Evolutionary conservation across 1,284 basidiomycete species (phyloP), one percentile per base, ranked within the genome.

Genomic region (Rhodotorula sp.): DNA sequence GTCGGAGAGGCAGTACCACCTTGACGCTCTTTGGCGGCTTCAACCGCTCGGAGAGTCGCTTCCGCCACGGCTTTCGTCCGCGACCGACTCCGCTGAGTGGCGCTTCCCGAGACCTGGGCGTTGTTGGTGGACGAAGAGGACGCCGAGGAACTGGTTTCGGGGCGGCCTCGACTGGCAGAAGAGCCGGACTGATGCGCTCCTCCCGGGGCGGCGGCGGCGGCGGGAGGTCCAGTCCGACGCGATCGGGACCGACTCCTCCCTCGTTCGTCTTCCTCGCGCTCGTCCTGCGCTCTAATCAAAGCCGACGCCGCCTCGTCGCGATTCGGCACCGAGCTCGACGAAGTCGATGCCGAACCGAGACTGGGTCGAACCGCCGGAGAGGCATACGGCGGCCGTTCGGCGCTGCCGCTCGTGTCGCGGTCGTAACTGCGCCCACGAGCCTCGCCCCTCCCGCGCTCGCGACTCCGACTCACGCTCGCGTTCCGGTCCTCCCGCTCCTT

Each of bases 231-330:
- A 33, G 46, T 12, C 30, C 66, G 51, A 20, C 70, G 17, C 7
- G 64, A 30, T 24, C 71, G 14, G 37, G 67, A 69, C 33, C 71
- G 33, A 18, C 57, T 61, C 49, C 71, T 24, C 0, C 72, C 72
- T 12, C 72, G 62, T 45, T 70, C 64, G 18, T 73, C 72, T 46
- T 73, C 66, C 24, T 73, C 68, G 20, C 63, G 48, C 46, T 73
- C 69, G 59, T 70, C 72, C 45, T 56, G 45, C 20, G 53, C 69
- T 1, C 69, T 55, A 10, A 73, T 60, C 18, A 57, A 46, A 18
- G 30, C 20, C n/a, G 69, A 70, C 24, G 65, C 29, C n/a, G 57
- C 48, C 26, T 73, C 72, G 66, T 73, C 72, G 46, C 46, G 46
- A 8, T 33, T 49, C 15, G 46, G 48, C 6, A 29, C 3, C 6